phyloP scores from a whole-genome alignment of 768 basidiomycete genomes.

The Daedalea quercina region DNA sequence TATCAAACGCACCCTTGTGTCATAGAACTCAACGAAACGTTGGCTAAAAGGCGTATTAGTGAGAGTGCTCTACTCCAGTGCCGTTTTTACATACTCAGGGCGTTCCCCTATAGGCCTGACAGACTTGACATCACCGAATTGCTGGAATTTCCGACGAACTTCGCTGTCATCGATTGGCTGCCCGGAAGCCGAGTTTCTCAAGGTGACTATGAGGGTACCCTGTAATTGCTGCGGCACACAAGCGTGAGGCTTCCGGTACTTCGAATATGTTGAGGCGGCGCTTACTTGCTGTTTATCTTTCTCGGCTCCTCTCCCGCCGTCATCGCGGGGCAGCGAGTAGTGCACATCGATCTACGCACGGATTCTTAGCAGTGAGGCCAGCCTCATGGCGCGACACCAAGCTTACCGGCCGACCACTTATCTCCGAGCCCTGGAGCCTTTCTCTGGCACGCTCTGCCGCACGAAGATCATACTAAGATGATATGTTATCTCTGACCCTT shows the following conservation, averaged over 20 bases:
- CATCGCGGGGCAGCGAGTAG: slow-evolving; percentile 91
- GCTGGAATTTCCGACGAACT: slow-evolving; percentile 78
- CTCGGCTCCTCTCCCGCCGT: slow-evolving; percentile 49
- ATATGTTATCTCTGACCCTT: neutral
- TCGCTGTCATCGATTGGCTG: slow-evolving; percentile 79
- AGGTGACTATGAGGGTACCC: slow-evolving; percentile 76
- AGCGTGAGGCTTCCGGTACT: neutral
- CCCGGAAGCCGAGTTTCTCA: slow-evolving; percentile 63
- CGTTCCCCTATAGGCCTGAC: slow-evolving; percentile 62
- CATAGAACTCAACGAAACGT: slow-evolving; percentile 91
- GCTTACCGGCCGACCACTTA: slow-evolving; percentile 85
- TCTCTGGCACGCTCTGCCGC: slow-evolving; percentile 92
- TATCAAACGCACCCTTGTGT: slow-evolving; percentile 58
- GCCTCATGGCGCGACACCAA: neutral
- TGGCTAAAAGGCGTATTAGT: slow-evolving; percentile 44
- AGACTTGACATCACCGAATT: slow-evolving; percentile 86
- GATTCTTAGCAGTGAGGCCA: slow-evolving; percentile 2
- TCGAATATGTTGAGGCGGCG: neutral
- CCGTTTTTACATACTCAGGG: slow-evolving; percentile 36
- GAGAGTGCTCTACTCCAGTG: neutral
- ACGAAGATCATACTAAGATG: slow-evolving; percentile 76
- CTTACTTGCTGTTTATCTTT: slow-evolving; percentile 83
- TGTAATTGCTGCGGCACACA: slow-evolving; percentile 53
- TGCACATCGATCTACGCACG: slow-evolving; percentile 88
- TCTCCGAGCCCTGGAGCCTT: slow-evolving; percentile 81